These are phyloP conservation scores for Irpex sp. DNA, from an alignment of 1,284 basidiomycete genomes.

Conservation along the genomic window DNA sequence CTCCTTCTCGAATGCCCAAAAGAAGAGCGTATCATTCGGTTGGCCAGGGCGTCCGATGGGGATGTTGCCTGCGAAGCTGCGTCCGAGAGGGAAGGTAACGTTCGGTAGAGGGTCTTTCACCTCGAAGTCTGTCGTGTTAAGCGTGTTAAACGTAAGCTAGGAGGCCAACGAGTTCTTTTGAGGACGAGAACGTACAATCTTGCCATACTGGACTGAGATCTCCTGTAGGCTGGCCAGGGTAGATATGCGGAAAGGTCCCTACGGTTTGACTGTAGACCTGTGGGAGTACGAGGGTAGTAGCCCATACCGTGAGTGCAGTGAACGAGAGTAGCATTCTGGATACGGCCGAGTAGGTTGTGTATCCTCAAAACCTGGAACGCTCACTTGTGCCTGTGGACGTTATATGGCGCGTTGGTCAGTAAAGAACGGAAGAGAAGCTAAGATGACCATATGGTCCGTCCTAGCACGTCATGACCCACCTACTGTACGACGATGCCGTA, in stretches of 20 bases:
- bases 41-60: constrained; percentile 47
- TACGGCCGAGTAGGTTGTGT: no score
- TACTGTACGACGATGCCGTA: no score
- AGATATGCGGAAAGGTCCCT: constrained; percentile 27
- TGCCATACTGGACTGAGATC: constrained; percentile 62
- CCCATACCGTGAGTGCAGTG: background rate
- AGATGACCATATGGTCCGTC: no score
- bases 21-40: constrained; percentile 73
- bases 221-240: constrained; percentile 48
- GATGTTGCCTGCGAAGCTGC: constrained; percentile 67
- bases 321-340: no score
- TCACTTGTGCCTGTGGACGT: no score
- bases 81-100: constrained; percentile 52
- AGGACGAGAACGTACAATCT: constrained; percentile 39
- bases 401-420: no score
- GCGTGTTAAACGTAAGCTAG: no score
- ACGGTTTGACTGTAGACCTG: background rate
- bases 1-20: constrained; percentile 63
- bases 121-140: constrained; percentile 20
- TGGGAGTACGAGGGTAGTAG: background rate
- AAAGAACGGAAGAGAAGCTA: no score
- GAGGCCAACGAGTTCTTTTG: background rate
- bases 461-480: no score
- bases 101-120: constrained; percentile 49
- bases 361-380: no score